Evolutionary conservation across 148 eudicot genomes (phyloP), one percentile per base, ranked within the genome.

Genomic region (Diospyros kaki): DNA sequence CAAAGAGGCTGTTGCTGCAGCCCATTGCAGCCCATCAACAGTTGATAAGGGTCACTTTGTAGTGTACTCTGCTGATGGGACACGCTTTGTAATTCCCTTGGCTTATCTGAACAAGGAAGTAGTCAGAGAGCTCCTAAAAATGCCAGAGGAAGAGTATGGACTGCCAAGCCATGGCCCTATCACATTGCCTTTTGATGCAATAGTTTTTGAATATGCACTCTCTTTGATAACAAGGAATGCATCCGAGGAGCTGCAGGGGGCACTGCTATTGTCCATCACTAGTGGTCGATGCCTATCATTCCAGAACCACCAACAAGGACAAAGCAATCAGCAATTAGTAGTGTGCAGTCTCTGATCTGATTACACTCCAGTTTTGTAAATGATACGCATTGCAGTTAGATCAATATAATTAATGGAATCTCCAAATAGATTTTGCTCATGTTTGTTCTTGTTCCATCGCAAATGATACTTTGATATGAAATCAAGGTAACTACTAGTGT

Each of bases 91-190:
- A 50, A 44, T 83, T 74, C 88, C 86, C 1, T 17, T 84, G 51
- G 74, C 14, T 9, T 84, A 79, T 74, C 81, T 88, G 4, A 56
- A 71, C 46, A 80, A 39, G 41, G 77, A 67, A 4, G 58, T 84
- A 4, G 59, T 86, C 38, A 79, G 75, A 71, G 82, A 84, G 75
- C 79, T 84, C 12, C 61, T 84, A 15, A 75, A 68, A 58, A 80
- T 82, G 79, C 82, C 85, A 18, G 89, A 82, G 75, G 91, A 88
- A 66, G 87, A 84, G 79, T 84, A 78, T 74, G 89, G 91, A 38
- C 60, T 81, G 59, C 73, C 75, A 13, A 80, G 71, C 48, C 55
- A 83, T 52, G 86, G 86, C 2, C 84, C 87, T 6, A 88, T 87
- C 66, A 78, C 77, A 6, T 39, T 87, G 73, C 87, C 85, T 15